Base-by-base conservation (phyloP, 306 rosid species). In the Spatholobus suberectus region DNA sequence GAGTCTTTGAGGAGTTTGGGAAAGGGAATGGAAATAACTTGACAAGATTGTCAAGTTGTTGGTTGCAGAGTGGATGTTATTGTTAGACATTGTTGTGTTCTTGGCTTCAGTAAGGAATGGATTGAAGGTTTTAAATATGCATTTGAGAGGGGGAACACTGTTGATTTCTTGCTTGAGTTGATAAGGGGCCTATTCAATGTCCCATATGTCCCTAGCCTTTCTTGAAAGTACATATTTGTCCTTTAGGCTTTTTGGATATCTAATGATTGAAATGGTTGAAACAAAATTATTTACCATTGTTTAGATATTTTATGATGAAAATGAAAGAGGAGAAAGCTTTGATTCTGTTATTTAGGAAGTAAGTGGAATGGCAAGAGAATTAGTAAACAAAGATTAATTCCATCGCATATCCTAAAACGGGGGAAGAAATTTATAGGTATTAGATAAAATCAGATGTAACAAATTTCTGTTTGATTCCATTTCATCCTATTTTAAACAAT, bases 1-100 rank as follows among this genome's bases (percentile, higher is more conserved):
- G 0, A 95, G 94, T 49, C 94, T 86, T n/a, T 92, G 94, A 12
- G 98, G 98, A 5, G 98, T 95, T 84, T 92, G 98, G 54, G 87
- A 81, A 15, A 95, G 91, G 38, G 96, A 88, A 62, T 86, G 84
- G 79, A 95, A 82, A 82, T 89, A 95, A 13, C 55, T 86, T 57
- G 92, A 81, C 73, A 89, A 78, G 77, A 38, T 90, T 82, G 55
- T 76, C 78, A 51, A 76, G 78, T 26, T 68, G 79, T 46, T 89
- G 77, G 76, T 52, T 73, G 83, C 62, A 73, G 43, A 76, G 58
- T 59, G 75, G 14, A 38, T 44, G 49, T 44, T 44, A 44, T 38
- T 68, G 52, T 75, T 70, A 21, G 89, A 84, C 89, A 89, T 89
- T 77, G 34, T 79, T 57, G 5, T 23, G 32, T 54, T 54, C 86